These are phyloP conservation scores for Podila minutissima DNA, from an alignment of 192 early-diverging fungal species.

Conservation along the genomic window DNA sequence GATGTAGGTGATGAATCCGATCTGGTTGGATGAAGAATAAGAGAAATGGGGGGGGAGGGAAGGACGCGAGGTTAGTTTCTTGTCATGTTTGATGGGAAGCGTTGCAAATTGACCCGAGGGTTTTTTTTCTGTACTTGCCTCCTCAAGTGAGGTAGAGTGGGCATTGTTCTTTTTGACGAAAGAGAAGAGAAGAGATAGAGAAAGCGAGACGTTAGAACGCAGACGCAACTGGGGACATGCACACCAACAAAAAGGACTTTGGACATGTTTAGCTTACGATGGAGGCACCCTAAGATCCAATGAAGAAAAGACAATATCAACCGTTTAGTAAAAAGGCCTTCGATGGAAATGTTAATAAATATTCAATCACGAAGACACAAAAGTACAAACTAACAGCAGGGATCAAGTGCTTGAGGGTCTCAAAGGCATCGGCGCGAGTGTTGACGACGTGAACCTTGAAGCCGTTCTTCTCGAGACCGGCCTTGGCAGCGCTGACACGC, in stretches of 20 bases:
- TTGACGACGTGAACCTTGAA: conserved; percentile 53
- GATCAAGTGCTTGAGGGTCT: conserved; percentile 47
- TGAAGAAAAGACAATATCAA: too few relatives aligned
- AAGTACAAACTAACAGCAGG: conserved; percentile 28
- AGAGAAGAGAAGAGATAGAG: too few relatives aligned
- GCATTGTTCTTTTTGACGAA: conserved; percentile 34
- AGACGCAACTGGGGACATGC: too few relatives aligned
- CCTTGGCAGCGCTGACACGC: conserved; percentile 39
- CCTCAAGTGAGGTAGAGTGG: conserved; percentile 55
- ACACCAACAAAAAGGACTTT: too few relatives aligned
- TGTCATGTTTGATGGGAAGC: too few relatives aligned
- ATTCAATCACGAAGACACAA: background rate
- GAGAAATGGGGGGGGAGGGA: background rate
- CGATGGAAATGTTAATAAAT: background rate
- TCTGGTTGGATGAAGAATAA: conserved; percentile 6
- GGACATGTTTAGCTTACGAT: too few relatives aligned
- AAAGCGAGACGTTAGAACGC: too few relatives aligned
- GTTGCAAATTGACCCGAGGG: background rate
- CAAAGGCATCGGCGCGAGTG: conserved; percentile 36
- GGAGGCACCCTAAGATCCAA: background rate
- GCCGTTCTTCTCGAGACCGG: conserved; percentile 47
- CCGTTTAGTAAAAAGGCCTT: background rate
- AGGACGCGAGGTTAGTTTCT: background rate
- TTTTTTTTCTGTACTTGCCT: conserved; percentile 10
- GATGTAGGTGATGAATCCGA: conserved; percentile 57